Conservation (phyloP, 2,329 filamentous ascomycete species). For the Xenoacremonium recifei region DNA sequence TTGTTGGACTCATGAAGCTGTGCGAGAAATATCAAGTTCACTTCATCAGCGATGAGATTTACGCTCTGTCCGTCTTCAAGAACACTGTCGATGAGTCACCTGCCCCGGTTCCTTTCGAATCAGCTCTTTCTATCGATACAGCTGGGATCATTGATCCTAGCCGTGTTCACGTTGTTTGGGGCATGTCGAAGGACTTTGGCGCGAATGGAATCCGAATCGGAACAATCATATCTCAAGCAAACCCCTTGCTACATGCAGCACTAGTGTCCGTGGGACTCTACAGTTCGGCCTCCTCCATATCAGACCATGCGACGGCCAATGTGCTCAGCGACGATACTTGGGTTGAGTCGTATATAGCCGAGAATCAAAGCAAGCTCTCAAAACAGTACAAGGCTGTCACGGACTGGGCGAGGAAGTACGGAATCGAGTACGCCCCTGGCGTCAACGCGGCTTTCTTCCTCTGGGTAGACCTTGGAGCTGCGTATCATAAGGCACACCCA, state of each 20-base stretch:
- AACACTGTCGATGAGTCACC: slow-evolving; percentile 32
- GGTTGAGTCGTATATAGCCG: slow-evolving; percentile 40
- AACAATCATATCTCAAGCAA: slow-evolving; percentile 47
- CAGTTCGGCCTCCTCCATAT: slow-evolving; percentile 42
- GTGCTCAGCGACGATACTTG: slow-evolving; percentile 44
- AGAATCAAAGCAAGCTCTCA: slow-evolving; percentile 41
- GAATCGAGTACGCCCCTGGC: slow-evolving; percentile 44
- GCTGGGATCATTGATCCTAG: slow-evolving; percentile 44
- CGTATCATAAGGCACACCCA: slow-evolving; percentile 19
- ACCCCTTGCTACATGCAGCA: slow-evolving; percentile 36
- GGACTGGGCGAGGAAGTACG: slow-evolving; percentile 34
- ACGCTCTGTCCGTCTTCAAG: slow-evolving; percentile 51
- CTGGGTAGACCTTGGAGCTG: slow-evolving; percentile 47
- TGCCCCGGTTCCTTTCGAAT: slow-evolving; percentile 39
- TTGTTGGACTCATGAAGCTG: slow-evolving; percentile 43
- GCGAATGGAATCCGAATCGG: slow-evolving; percentile 55
- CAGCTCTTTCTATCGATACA: slow-evolving; percentile 42
- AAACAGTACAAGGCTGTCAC: slow-evolving; percentile 38
- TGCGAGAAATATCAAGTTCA: slow-evolving; percentile 49
- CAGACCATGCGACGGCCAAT: slow-evolving; percentile 39
- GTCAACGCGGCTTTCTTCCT: slow-evolving; percentile 55
- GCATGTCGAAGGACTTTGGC: slow-evolving; percentile 52
- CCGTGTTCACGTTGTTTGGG: slow-evolving; percentile 51
- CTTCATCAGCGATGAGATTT: slow-evolving; percentile 49
- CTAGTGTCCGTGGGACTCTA: slow-evolving; percentile 38